A percentile compares a stretch with the other conserved stretches of the same genome.
Evolutionary conservation across 1,139 yeast genomes (phyloP).

Genomic region (Suhomyces chickasaworum): DNA sequence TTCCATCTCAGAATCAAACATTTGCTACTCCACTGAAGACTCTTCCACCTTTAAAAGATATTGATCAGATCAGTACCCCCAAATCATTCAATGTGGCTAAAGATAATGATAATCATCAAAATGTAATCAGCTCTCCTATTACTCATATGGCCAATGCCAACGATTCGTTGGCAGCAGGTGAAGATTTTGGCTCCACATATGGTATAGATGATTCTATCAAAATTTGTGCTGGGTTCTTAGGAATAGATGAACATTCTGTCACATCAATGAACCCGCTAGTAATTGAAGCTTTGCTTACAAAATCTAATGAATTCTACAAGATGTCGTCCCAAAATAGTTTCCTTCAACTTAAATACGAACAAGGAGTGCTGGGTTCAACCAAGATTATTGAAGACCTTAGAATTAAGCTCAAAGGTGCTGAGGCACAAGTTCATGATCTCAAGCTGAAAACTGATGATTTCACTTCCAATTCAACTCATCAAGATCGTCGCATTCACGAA

Average conservation of each 20-base stretch:
- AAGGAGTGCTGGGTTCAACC: constrained; percentile 37
- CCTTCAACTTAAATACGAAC: constrained; percentile 57
- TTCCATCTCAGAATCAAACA: constrained; percentile 18
- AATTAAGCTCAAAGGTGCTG: constrained; percentile 14
- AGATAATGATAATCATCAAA: constrained; percentile 22
- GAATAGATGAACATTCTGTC: constrained; percentile 29
- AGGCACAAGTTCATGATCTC: constrained; percentile 15
- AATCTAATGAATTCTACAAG: constrained; percentile 51
- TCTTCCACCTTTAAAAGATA: constrained; percentile 48
- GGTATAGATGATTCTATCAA: constrained; percentile 12
- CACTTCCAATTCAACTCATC: constrained; percentile 2
- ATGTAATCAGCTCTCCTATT: constrained; percentile 24
- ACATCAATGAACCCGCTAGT: constrained; percentile 20
- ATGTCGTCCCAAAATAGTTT: constrained; percentile 54
- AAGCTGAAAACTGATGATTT: constrained; percentile 13
- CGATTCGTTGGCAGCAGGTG: constrained; percentile 5
- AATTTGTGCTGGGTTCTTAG: constrained; percentile 36
- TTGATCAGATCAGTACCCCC: constrained; percentile 46
- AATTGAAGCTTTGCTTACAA: constrained; percentile 39
- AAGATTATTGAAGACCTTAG: constrained; percentile 19
- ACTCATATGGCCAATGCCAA: constrained; percentile 10
- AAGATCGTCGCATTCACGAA: constrained; percentile 14
- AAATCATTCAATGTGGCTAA: constrained; percentile 45
- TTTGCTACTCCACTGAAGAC: constrained; percentile 47
- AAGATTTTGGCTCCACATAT: constrained; percentile 2